phyloP scores from a whole-genome alignment of 805 yeast species.

The Ogataea corticis region DNA sequence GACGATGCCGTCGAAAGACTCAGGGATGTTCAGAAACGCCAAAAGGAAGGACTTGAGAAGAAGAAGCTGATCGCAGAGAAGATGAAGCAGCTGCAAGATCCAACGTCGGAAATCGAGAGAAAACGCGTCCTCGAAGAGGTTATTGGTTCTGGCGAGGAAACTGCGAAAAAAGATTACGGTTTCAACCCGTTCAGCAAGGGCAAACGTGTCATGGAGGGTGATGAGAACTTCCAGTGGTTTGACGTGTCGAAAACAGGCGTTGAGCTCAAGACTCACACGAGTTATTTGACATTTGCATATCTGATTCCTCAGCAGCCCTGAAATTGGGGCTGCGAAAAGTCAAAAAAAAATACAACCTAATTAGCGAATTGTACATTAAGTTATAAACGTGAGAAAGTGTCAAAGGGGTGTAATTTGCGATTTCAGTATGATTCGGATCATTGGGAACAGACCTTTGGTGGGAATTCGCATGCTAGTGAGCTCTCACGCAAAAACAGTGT shows the following conservation, averaged over 20 bases:
- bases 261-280: conserved; percentile 91
- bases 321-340: too few relatives aligned
- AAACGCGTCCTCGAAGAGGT: conserved; percentile 24
- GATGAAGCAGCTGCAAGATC: conserved; percentile 29
- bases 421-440: not conserved
- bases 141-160: conserved; percentile 12
- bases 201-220: conserved; percentile 82
- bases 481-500: not conserved
- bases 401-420: too few relatives aligned
- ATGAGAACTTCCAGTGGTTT: conserved; percentile 73
- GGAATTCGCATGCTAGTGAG: not conserved
- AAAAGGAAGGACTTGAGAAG: conserved; percentile 62
- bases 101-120: conserved; percentile 22
- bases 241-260: conserved; percentile 81
- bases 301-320: conserved; percentile 25
- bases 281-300: conserved; percentile 88
- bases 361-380: too few relatives aligned
- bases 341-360: too few relatives aligned
- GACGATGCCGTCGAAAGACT: conserved; percentile 80
- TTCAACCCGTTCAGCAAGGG: conserved; percentile 96
- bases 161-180: conserved; percentile 43
- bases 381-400: too few relatives aligned
- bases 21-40: conserved; percentile 75
- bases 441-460: not conserved
- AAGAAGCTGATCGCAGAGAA: conserved; percentile 39